Conservation (phyloP, 768 basidiomycete genomes). For the Dictyophora rubrovolvata region DNA sequence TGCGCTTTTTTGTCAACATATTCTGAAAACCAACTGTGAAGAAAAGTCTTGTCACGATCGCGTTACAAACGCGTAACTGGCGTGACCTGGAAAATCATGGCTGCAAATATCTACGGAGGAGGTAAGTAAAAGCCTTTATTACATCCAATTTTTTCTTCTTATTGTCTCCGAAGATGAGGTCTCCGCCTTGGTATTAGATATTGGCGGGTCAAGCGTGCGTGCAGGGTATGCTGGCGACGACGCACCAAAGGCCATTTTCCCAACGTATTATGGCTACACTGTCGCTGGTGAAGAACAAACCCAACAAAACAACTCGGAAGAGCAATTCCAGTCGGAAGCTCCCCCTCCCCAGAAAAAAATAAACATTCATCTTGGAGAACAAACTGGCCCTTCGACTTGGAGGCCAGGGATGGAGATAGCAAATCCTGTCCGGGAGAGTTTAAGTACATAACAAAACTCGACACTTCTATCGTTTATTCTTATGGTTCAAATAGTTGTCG, state of each 20-base stretch:
- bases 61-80: slow-evolving; percentile 15
- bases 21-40: neutral
- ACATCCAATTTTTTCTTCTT: neutral
- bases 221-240: slow-evolving; percentile 98
- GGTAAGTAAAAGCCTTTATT: slow-evolving; percentile 35
- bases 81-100: slow-evolving; percentile 26
- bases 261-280: slow-evolving; percentile 79
- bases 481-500: slow-evolving; percentile 40
- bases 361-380: slow-evolving; percentile 50
- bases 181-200: slow-evolving; percentile 91
- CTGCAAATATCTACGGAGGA: slow-evolving; percentile 51
- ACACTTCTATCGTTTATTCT: neutral
- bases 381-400: slow-evolving; percentile 86
- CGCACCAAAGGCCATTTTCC: slow-evolving; percentile 83
- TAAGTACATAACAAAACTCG: slow-evolving; percentile 45
- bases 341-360: slow-evolving; percentile 42
- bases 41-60: slow-evolving; percentile 1
- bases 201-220: slow-evolving; percentile 81
- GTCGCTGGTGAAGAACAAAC: slow-evolving; percentile 31
- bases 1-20: slow-evolving; percentile 19
- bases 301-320: slow-evolving; percentile 2
- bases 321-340: slow-evolving; percentile 12
- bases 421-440: slow-evolving; percentile 74
- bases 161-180: slow-evolving; percentile 67
- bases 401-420: slow-evolving; percentile 79